Base-by-base conservation (phyloP, 495 filamentous ascomycete genomes). In the Xeromyces bisporus region DNA sequence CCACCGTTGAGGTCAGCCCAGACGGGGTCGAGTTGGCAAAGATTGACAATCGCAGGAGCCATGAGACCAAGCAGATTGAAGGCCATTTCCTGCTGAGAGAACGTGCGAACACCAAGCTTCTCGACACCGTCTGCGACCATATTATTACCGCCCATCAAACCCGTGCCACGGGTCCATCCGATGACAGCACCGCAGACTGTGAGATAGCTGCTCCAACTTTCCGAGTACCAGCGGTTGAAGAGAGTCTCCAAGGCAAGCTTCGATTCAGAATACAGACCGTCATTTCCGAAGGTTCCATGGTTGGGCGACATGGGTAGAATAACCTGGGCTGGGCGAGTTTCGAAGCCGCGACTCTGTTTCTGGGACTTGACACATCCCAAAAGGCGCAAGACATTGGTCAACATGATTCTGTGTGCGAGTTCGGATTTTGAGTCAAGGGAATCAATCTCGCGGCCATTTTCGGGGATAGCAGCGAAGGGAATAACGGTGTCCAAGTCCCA, bases 51-150 rank as follows among this genome's bases (percentile, higher is more conserved):
- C 15, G 76, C 70, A 6, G 89, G 84, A 3, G 87, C 73, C 89
- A 99, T 94, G 28, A 99, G 73, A 34, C 89, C 87, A 23, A 99
- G 74, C 32, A 99, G 60, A 55, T 96, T 99, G 69, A 99, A 96
- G 2, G 89, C 89, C 89, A 99, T 99, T 56, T 99, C 89, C 44
- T 91, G 83, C 60, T 96, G 91, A 11, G 87, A 94, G 62, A 99
- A 99, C 3, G 89, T 99, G 39, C 91, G 81, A 10, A 96, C 91
- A 46, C 89, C 89, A 45, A 87, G 85, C 39, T 77, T 79, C 60
- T 99, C 89, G 32, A 99, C 79, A 29, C 87, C 91, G 53, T 96
- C 86, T 5, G 89, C 91, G 33, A 94, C 84, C 48, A 93, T 74
- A 53, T 99, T 99, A 65, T 99, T 99, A 40, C 81, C 86, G 45